These are phyloP conservation scores for Blastobotrys buckinghamii DNA, from an alignment of 1,139 yeast genomes.

Conservation along the genomic window DNA sequence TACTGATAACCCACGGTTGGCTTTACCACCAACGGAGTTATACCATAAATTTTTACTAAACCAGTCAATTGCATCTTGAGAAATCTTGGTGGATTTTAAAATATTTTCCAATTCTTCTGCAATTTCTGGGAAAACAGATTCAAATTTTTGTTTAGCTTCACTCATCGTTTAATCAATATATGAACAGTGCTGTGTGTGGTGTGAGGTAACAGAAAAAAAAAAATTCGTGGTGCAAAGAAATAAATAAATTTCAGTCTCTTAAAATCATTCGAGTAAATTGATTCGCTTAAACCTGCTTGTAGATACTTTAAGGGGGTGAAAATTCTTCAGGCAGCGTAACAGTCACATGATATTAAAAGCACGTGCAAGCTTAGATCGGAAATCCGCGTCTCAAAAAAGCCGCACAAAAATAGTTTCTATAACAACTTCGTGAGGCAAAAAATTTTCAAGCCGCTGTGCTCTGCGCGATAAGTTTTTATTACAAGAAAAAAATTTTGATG, in stretches of 20 bases:
- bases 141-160: conserved; percentile 51
- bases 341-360: no score
- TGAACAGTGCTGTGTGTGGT: not conserved
- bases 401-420: no score
- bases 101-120: conserved; percentile 69
- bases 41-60: conserved; percentile 65
- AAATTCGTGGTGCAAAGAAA: not conserved
- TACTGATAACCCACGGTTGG: conserved; percentile 93
- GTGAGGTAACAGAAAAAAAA: not conserved
- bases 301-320: not conserved
- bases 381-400: no score
- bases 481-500: not conserved
- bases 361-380: no score
- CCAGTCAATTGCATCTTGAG: conserved; percentile 85
- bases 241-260: no score
- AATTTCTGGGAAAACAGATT: conserved; percentile 67
- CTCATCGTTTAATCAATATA: conserved; percentile 10
- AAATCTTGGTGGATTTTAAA: conserved; percentile 69
- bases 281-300: no score
- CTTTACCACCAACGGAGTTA: conserved; percentile 95
- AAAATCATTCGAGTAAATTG: no score
- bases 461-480: not conserved
- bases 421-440: no score
- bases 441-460: not conserved
- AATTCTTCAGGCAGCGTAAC: no score